A percentile compares a stretch with the other conserved stretches of the same genome.
Conservation (phyloP, 495 filamentous ascomycete species). For the Penicillium taxi region DNA sequence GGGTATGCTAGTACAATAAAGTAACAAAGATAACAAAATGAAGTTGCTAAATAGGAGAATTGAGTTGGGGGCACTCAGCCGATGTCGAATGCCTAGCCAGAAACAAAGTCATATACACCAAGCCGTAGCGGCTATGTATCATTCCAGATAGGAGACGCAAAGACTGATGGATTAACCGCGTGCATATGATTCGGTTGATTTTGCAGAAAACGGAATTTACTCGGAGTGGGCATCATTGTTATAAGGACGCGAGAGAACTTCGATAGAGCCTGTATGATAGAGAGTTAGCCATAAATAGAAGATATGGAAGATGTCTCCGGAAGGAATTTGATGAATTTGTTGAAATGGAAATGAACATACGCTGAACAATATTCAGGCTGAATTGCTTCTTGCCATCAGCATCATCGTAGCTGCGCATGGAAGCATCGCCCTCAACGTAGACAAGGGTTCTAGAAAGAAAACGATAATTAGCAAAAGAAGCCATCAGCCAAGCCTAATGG, state of each 20-base stretch:
- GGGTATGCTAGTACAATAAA: constrained; percentile 28
- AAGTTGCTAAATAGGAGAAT: no score
- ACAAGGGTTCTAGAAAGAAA: constrained; percentile 49
- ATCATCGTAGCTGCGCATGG: constrained; percentile 52
- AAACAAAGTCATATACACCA: no score
- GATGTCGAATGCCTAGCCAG: no score
- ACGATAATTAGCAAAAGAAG: constrained; percentile 6
- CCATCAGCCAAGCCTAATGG: no score
- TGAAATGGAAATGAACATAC: constrained; percentile 44
- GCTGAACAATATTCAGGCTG: constrained; percentile 58
- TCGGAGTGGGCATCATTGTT: constrained; percentile 7
- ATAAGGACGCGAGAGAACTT: constrained; percentile 48
- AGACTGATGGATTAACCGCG: no score
- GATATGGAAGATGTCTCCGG: not conserved
- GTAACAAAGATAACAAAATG: no score
- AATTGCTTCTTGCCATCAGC: constrained; percentile 52
- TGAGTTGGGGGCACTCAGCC: no score
- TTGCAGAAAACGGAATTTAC: no score
- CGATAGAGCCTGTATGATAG: constrained; percentile 42
- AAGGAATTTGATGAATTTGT: no score
- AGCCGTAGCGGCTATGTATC: no score
- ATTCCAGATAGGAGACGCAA: no score
- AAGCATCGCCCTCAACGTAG: constrained; percentile 66
- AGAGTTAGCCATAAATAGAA: not conserved
- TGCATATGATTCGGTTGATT: no score